A percentile compares a stretch with the other conserved stretches of the same genome.
These are phyloP conservation scores for Fusarium pilosicola DNA, from an alignment of 2,329 filamentous ascomycete genomes.

Conservation along the genomic window DNA sequence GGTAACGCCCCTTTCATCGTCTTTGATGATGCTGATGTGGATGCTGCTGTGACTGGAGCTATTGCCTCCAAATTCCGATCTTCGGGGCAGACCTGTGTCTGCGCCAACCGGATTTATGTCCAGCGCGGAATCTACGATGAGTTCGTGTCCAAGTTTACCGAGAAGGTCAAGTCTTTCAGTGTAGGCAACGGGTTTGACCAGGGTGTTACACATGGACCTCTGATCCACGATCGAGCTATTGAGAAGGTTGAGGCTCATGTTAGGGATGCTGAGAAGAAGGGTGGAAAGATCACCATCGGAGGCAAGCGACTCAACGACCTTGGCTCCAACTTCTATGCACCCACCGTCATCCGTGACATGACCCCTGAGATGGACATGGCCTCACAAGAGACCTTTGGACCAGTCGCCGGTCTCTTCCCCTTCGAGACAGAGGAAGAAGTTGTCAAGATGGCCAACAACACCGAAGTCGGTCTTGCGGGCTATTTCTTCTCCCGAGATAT, in stretches of 20 bases:
- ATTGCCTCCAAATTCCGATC: conserved; percentile 91
- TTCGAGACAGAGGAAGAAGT: conserved; percentile 93
- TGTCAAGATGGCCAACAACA: conserved; percentile 80
- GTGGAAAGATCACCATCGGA: conserved; percentile 78
- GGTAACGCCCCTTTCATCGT: conserved; percentile 97
- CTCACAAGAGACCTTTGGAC: conserved; percentile 93
- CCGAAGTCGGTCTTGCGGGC: conserved; percentile 88
- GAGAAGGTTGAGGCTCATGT: conserved; percentile 84
- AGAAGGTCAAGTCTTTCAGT: conserved; percentile 77
- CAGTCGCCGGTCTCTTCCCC: conserved; percentile 87
- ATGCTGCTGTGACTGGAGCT: conserved; percentile 83
- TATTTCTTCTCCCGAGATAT: conserved; percentile 87
- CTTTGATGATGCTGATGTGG: conserved; percentile 93
- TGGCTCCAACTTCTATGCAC: conserved; percentile 87
- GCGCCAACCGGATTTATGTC: conserved; percentile 84
- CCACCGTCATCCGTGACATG: conserved; percentile 90
- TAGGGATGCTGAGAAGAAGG: conserved; percentile 79
- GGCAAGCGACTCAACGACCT: conserved; percentile 79
- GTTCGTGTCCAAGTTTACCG: conserved; percentile 75
- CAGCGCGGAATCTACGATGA: conserved; percentile 81
- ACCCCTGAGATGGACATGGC: conserved; percentile 85
- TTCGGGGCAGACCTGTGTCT: conserved; percentile 95
- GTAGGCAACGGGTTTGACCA: conserved; percentile 79
- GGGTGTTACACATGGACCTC: conserved; percentile 79
- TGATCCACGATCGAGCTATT: conserved; percentile 86